Conservation (phyloP, 768 basidiomycete genomes). For the Agaricus blazei region DNA sequence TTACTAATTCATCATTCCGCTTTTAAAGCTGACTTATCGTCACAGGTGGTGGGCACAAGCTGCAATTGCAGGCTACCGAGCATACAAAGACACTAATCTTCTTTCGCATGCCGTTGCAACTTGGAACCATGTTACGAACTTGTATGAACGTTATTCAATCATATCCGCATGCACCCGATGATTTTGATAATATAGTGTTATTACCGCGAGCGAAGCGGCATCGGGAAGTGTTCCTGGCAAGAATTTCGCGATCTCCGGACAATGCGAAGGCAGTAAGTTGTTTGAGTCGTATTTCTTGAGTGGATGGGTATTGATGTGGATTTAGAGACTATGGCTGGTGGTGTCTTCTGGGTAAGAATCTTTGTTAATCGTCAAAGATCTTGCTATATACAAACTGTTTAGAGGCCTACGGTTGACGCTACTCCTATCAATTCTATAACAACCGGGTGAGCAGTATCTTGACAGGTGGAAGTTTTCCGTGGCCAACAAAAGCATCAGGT, state of each 20-base stretch:
- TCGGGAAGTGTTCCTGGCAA: conserved; percentile 36
- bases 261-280: conserved; percentile 39
- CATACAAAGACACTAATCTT: conserved; percentile 38
- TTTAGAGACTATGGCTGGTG: conserved; percentile 45
- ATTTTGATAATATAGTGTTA: conserved; percentile 24
- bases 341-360: conserved; percentile 46
- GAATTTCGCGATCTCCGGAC: conserved; percentile 31
- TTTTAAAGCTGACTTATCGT: background rate
- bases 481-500: conserved; percentile 16
- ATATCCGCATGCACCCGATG: background rate
- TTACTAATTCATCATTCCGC: background rate
- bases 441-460: conserved; percentile 33
- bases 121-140: conserved; percentile 44
- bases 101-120: conserved; percentile 39
- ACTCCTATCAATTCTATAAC: conserved; percentile 44
- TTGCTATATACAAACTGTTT: background rate
- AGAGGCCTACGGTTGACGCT: conserved; percentile 41
- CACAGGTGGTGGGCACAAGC: conserved; percentile 50
- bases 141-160: conserved; percentile 24
- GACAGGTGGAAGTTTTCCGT: background rate
- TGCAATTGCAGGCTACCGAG: conserved; percentile 43
- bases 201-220: conserved; percentile 34
- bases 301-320: background rate
- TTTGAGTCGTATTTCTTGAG: background rate
- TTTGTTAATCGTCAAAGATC: background rate